Percentiles rank a stretch among this genome's conserved stretches.
Evolutionary conservation across 73 alveolate genomes (phyloP).

Genomic region (Tetrahymena borealis): DNA sequence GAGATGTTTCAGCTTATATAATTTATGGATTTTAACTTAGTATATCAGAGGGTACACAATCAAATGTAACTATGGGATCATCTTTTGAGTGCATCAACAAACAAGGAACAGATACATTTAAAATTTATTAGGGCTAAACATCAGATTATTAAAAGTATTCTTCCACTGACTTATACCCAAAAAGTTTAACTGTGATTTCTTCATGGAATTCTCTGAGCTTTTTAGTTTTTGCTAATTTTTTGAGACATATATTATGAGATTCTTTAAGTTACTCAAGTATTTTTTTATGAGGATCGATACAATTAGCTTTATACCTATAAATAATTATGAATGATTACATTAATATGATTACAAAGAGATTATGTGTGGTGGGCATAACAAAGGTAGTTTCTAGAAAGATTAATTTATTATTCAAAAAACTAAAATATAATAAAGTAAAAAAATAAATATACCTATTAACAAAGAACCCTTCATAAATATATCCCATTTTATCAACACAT

Average conservation of each 20-base stretch:
- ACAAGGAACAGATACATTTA: constrained; percentile 9
- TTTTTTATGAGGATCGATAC: constrained; percentile 6
- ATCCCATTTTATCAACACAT: neutral
- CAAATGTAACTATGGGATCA: constrained; percentile 39
- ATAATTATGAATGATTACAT: neutral
- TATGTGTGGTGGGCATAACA: no score
- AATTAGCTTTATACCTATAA: neutral
- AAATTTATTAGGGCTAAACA: constrained; percentile 2
- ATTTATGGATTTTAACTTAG: constrained; percentile 13
- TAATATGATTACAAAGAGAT: no score
- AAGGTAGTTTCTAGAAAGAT: neutral
- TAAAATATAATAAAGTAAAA: neutral
- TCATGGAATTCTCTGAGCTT: constrained; percentile 36
- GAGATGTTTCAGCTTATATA: constrained; percentile 10
- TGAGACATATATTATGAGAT: constrained; percentile 8
- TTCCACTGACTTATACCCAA: constrained; percentile 24
- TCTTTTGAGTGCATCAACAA: constrained; percentile 29
- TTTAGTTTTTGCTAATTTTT: constrained; percentile 12
- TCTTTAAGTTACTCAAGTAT: constrained; percentile 22
- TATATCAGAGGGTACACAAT: constrained; percentile 9
- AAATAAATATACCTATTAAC: neutral
- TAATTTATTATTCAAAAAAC: neutral
- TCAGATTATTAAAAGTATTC: neutral
- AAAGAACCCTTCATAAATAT: neutral
- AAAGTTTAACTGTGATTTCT: constrained; percentile 21